Conservation (phyloP, 2,329 filamentous ascomycete species). For the Blastomyces silverae region DNA sequence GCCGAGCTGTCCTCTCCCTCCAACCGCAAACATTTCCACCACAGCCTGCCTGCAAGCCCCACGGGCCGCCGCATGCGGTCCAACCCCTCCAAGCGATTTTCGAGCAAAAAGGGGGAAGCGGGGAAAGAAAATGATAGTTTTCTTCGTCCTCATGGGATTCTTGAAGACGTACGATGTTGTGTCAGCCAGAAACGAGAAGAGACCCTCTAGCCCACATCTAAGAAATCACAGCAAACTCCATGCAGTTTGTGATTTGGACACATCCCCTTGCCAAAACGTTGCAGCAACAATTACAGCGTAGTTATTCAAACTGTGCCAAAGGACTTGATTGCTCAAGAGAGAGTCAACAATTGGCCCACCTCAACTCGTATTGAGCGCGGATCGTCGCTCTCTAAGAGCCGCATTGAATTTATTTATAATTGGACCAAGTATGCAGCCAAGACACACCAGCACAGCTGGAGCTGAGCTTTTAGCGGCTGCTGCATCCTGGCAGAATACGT, state of each 20-base stretch:
- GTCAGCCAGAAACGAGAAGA: neutral
- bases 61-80: neutral
- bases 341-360: neutral
- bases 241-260: no score
- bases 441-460: neutral
- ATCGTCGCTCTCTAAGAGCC: neutral
- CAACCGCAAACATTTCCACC: neutral
- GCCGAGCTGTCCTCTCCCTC: neutral
- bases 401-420: neutral
- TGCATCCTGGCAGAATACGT: neutral
- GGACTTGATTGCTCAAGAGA: neutral
- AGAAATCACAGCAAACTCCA: no score
- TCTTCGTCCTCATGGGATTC: neutral
- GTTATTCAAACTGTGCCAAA: no score
- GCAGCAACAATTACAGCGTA: no score
- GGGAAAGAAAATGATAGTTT: neutral
- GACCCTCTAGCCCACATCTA: neutral
- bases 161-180: no score
- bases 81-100: neutral
- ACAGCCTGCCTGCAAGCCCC: neutral
- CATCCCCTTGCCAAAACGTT: no score
- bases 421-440: neutral
- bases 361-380: neutral
- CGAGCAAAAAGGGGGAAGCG: neutral
- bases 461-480: slow-evolving; percentile 8